These are phyloP conservation scores for Lactarius tabidus DNA, from an alignment of 768 basidiomycete genomes.

Conservation along the genomic window DNA sequence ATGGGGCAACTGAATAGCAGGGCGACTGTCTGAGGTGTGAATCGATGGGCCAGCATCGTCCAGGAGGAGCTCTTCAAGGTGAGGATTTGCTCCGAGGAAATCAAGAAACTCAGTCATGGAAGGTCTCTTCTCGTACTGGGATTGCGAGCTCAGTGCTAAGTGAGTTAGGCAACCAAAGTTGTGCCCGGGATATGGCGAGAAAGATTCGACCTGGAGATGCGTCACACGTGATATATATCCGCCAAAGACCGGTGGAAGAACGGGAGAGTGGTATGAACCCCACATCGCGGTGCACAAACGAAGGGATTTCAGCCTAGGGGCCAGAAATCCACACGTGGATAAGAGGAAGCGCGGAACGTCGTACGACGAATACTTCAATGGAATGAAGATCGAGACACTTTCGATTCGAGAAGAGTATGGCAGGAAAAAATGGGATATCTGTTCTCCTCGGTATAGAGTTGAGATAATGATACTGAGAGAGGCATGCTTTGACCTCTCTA, in stretches of 20 bases:
- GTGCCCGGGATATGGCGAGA: slow-evolving; percentile 26
- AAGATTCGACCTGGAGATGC: slow-evolving; percentile 27
- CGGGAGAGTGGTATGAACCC: slow-evolving; percentile 20
- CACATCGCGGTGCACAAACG: slow-evolving; percentile 27
- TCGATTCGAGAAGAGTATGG: slow-evolving; percentile 24
- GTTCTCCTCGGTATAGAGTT: slow-evolving; percentile 24
- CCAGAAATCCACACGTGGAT: slow-evolving; percentile 23
- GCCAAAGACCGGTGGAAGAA: slow-evolving; percentile 23
- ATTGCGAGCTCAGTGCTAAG: slow-evolving; percentile 26
- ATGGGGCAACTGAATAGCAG: slow-evolving; percentile 13
- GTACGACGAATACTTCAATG: slow-evolving; percentile 23
- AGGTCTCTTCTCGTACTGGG: slow-evolving; percentile 25
- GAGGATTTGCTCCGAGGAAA: slow-evolving; percentile 23
- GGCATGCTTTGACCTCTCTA: slow-evolving; percentile 23
- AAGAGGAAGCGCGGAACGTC: slow-evolving; percentile 22
- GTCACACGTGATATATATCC: slow-evolving; percentile 25
- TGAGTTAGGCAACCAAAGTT: slow-evolving; percentile 24
- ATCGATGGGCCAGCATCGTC: slow-evolving; percentile 27
- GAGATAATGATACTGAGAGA: slow-evolving; percentile 24
- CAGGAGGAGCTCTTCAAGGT: slow-evolving; percentile 25
- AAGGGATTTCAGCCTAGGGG: slow-evolving; percentile 21
- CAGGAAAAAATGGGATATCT: slow-evolving; percentile 24
- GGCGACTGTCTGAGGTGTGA: slow-evolving; percentile 12
- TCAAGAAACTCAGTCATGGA: slow-evolving; percentile 27
- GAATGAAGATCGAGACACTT: slow-evolving; percentile 20